phyloP scores from a whole-genome alignment of 148 eudicot species.

The Agrostemma githago region DNA sequence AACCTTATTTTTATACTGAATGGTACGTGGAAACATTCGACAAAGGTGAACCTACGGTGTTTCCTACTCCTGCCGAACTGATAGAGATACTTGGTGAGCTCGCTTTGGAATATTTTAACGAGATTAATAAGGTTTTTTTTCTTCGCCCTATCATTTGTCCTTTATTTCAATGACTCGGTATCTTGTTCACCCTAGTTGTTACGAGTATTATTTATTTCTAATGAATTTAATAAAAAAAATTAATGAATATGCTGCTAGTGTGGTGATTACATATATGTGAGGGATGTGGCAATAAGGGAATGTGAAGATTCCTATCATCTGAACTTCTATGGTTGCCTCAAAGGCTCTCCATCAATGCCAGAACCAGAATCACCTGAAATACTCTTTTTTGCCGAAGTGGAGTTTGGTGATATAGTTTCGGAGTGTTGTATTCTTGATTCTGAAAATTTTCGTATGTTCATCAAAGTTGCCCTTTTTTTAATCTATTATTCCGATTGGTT shows the following conservation, averaged over 20 bases:
- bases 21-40: background rate
- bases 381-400: background rate
- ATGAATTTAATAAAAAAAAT: background rate
- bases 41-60: background rate
- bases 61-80: background rate
- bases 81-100: background rate
- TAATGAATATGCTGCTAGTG: background rate
- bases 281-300: background rate
- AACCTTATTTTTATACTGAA: background rate
- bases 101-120: background rate
- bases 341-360: background rate
- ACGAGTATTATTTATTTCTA: too few relatives aligned
- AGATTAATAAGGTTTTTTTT: background rate
- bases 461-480: background rate
- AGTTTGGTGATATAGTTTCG: background rate
- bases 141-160: background rate
- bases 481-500: too few relatives aligned
- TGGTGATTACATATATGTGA: background rate
- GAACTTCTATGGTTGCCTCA: background rate
- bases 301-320: background rate
- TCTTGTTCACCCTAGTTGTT: background rate
- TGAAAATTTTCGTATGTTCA: background rate
- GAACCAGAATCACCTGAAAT: background rate
- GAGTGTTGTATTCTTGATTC: background rate
- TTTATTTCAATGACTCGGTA: background rate